A percentile compares a stretch with the other conserved stretches of the same genome.
Conservation (phyloP, 257 asterid genomes). For the Voacanga thouarsii region DNA sequence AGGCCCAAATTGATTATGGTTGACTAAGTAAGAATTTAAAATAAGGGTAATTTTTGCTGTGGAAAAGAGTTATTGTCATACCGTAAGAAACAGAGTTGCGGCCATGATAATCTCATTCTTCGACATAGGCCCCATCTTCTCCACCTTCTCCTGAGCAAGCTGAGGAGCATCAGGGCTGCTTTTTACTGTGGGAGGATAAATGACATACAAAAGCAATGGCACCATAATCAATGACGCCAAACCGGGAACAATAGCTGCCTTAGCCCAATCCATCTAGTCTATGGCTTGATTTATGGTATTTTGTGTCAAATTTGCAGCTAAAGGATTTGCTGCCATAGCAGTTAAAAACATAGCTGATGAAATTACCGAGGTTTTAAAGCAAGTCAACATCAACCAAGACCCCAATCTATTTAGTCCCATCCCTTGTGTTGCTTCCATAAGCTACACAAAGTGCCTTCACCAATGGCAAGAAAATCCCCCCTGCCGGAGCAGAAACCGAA, state of each 20-base stretch:
- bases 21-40: neutral
- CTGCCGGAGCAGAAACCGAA: conserved; percentile 93
- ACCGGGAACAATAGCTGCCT: conserved; percentile 97
- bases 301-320: conserved; percentile 80
- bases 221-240: conserved; percentile 74
- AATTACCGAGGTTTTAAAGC: conserved; percentile 90
- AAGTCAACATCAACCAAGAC: conserved; percentile 92
- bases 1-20: neutral
- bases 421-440: conserved; percentile 88
- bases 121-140: conserved; percentile 94
- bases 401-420: conserved; percentile 83
- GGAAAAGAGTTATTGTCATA: conserved; percentile 22
- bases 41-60: neutral
- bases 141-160: conserved; percentile 83
- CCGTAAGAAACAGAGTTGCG: conserved; percentile 89
- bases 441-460: conserved; percentile 92
- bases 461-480: conserved; percentile 88
- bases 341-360: conserved; percentile 94
- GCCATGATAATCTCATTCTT: conserved; percentile 93
- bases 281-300: conserved; percentile 63
- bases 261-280: conserved; percentile 99
- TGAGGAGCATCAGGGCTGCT: conserved; percentile 96
- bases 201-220: conserved; percentile 62
- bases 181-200: conserved; percentile 86
- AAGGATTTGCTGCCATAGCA: conserved; percentile 97